These are phyloP conservation scores for Cercospora canescens DNA, from an alignment of 2,329 filamentous ascomycete species.

Conservation along the genomic window DNA sequence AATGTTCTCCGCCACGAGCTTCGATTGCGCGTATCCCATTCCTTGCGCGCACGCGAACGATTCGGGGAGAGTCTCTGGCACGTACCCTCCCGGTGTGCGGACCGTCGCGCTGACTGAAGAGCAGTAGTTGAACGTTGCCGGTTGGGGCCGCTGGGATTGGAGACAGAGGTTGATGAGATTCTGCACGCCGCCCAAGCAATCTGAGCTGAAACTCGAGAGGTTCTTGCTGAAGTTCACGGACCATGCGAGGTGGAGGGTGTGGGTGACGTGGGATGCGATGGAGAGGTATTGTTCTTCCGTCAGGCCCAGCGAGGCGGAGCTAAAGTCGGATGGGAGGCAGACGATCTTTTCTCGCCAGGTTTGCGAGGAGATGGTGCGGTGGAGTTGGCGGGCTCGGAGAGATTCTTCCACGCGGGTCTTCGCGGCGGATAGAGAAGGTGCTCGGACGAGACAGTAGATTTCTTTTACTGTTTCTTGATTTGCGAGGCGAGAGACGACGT, in stretches of 20 bases:
- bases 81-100: constrained; percentile 19
- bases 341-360: constrained; percentile 15
- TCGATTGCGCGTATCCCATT: constrained; percentile 43
- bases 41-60: constrained; percentile 20
- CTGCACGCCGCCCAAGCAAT: constrained; percentile 32
- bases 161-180: constrained; percentile 34
- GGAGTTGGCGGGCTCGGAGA: constrained; percentile 38
- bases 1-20: constrained; percentile 39
- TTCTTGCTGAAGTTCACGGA: constrained; percentile 42
- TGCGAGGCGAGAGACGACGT: constrained; percentile 50
- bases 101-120: constrained; percentile 37
- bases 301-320: constrained; percentile 31
- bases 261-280: constrained; percentile 28
- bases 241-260: constrained; percentile 42
- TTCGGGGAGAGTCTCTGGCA: constrained; percentile 37
- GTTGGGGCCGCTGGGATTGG: constrained; percentile 22
- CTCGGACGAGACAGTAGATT: constrained; percentile 57
- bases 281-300: constrained; percentile 21
- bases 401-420: constrained; percentile 38
- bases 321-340: constrained; percentile 32
- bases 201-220: constrained; percentile 34
- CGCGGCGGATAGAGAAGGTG: constrained; percentile 34
- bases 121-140: constrained; percentile 39
- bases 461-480: constrained; percentile 30
- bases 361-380: constrained; percentile 27